Conservation (phyloP, 257 asterid genomes). For the Solanum rostratum region DNA sequence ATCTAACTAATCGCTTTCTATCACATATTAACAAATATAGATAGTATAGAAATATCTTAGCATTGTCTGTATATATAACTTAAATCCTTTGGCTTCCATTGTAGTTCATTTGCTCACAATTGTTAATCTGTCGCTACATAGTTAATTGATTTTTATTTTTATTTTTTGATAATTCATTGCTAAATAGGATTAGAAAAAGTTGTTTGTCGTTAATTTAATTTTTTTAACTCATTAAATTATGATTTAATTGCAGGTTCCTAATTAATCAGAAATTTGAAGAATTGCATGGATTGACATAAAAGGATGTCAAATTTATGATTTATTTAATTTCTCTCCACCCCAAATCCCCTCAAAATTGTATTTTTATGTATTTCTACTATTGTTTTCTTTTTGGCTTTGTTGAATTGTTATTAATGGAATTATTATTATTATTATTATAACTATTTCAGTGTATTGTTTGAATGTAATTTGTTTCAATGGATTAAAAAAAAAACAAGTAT, state of each 20-base stretch:
- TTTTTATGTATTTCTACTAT: background rate
- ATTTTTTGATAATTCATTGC: too few species aligned
- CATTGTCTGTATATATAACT: background rate
- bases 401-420: constrained; percentile 9
- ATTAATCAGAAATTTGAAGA: constrained; percentile 4
- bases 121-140: too few species aligned
- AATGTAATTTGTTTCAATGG: background rate
- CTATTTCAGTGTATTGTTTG: background rate
- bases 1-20: background rate
- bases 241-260: constrained; percentile 18
- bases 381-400: background rate
- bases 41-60: background rate
- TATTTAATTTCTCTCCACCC: background rate
- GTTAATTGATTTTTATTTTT: too few species aligned
- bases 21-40: background rate
- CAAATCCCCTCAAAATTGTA: background rate
- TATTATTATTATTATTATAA: background rate
- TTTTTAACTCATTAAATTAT: background rate
- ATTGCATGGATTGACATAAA: constrained; percentile 22
- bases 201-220: too few species aligned
- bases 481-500: background rate
- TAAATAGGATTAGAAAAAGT: background rate
- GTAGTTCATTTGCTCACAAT: background rate
- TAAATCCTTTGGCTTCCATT: background rate
- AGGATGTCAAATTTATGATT: constrained; percentile 22